These are phyloP conservation scores for Mucor mucedo DNA, from an alignment of 371 early-diverging fungal species.

Conservation along the genomic window DNA sequence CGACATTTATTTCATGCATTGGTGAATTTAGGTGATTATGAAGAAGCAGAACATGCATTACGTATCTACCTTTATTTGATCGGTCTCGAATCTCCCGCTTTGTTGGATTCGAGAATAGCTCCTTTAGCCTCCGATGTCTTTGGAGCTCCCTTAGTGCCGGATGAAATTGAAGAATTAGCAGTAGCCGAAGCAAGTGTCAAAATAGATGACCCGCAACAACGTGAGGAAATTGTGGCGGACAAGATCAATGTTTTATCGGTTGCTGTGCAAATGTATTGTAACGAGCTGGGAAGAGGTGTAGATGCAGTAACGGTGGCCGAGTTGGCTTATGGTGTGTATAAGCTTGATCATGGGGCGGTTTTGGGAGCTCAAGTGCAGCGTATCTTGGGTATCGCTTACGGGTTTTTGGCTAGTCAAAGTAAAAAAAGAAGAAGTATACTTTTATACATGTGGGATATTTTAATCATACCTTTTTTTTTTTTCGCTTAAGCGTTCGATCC, in stretches of 20 bases:
- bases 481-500: conserved; percentile 46
- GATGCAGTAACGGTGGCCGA: conserved; percentile 57
- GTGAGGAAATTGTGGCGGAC: conserved; percentile 36
- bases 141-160: conserved; percentile 26
- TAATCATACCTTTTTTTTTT: neutral
- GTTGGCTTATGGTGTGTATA: conserved; percentile 37
- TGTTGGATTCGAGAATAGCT: conserved; percentile 27
- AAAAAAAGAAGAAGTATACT: conserved; percentile 9
- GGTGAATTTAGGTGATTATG: conserved; percentile 67
- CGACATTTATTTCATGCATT: conserved; percentile 66
- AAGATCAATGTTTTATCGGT: conserved; percentile 46
- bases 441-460: neutral
- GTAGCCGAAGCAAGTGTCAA: neutral
- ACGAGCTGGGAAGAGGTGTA: conserved; percentile 43
- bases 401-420: conserved; percentile 69
- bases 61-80: conserved; percentile 63
- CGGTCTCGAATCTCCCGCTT: conserved; percentile 35
- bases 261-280: conserved; percentile 53
- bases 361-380: conserved; percentile 49
- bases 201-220: conserved; percentile 26
- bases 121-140: conserved; percentile 32
- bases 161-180: conserved; percentile 5
- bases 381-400: conserved; percentile 63
- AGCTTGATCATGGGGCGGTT: conserved; percentile 10
- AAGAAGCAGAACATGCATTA: conserved; percentile 73